A percentile compares a stretch with the other conserved stretches of the same genome.
These are phyloP conservation scores for Coemansia asiatica DNA, from an alignment of 192 early-diverging fungal genomes.

Conservation along the genomic window DNA sequence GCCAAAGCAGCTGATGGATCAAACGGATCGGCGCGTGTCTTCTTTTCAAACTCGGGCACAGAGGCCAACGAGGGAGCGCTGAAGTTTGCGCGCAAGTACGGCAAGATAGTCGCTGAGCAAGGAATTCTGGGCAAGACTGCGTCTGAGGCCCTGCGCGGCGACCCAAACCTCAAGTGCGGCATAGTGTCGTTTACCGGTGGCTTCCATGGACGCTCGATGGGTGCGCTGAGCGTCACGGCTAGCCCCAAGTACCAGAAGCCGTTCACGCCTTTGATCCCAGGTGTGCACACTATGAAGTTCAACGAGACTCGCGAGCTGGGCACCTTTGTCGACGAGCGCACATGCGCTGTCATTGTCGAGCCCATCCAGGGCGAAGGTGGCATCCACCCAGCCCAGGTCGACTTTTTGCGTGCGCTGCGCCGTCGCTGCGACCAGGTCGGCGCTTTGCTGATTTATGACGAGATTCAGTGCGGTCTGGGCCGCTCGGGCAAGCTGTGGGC, in stretches of 20 bases:
- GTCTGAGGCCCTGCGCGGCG: slow-evolving; percentile 54
- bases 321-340: slow-evolving; percentile 69
- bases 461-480: slow-evolving; percentile 94
- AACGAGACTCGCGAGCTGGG: slow-evolving; percentile 70
- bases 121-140: slow-evolving; percentile 39
- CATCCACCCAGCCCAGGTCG: slow-evolving; percentile 67
- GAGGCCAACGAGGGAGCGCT: slow-evolving; percentile 98
- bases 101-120: slow-evolving; percentile 43
- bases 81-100: slow-evolving; percentile 94
- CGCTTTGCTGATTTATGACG: slow-evolving; percentile 92
- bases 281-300: slow-evolving; percentile 68
- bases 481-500: slow-evolving; percentile 88
- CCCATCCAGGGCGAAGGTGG: slow-evolving; percentile 98
- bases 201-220: slow-evolving; percentile 97
- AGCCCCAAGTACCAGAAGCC: slow-evolving; percentile 93
- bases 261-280: slow-evolving; percentile 88
- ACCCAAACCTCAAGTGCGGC: slow-evolving; percentile 61
- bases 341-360: slow-evolving; percentile 93
- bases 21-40: slow-evolving; percentile 66
- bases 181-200: slow-evolving; percentile 87
- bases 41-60: slow-evolving; percentile 95
- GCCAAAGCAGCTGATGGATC: slow-evolving; percentile 21
- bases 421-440: slow-evolving; percentile 79
- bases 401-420: slow-evolving; percentile 79
- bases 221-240: slow-evolving; percentile 92